Evolutionary conservation across 202 grass and related monocot genomes (phyloP), one percentile per base, ranked within the genome.

Genomic region (Dendrocalamus latiflorus): DNA sequence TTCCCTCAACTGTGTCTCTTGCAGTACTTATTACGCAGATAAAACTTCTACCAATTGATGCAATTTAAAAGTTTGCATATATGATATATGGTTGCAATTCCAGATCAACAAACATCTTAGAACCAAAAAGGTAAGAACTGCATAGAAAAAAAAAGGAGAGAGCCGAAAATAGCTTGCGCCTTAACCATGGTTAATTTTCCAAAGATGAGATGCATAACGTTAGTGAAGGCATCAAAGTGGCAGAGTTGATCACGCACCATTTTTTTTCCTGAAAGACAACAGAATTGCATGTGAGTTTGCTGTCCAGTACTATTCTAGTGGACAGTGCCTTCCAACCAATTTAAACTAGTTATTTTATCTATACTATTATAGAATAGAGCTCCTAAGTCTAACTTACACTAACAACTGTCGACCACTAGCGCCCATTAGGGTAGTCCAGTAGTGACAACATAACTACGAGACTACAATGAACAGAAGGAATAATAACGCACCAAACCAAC

Each of bases 381-480:
- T 51, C 34, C 6, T 11, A 68, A 41, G 28, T 73, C 43, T 65
- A 57, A 75, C 28, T 22, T 39, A 60, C 17, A 66, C 4, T 55
- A 62, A 28, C 5, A 24, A 54, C 4, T 47, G n/a, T 44, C 70
- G 6, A 76, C 37, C 49, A n/a, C 38, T 37, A 45, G 5, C n/a
- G 13, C 10, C 14, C 53, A 30, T 21, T 50, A 37, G 20, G 38
- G 30, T 50, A 41, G 39, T 41, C 39, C 39, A 41, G 39, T 9
- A 53, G 20, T 24, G 43, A 22, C 42, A 62, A 63, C 24, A 56
- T 67, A 72, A 37, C 44, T 18, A 41, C 25, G 44, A 59, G 11
- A 37, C 45, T 34, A 56, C 7, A 79, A 60, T 39, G 85, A 73
- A 72, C 28, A 82, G 50, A 89, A 60, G 18, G 7, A 30, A 67